phyloP scores from a whole-genome alignment of 345 rosid genomes.

The Aquilaria sinensis region DNA sequence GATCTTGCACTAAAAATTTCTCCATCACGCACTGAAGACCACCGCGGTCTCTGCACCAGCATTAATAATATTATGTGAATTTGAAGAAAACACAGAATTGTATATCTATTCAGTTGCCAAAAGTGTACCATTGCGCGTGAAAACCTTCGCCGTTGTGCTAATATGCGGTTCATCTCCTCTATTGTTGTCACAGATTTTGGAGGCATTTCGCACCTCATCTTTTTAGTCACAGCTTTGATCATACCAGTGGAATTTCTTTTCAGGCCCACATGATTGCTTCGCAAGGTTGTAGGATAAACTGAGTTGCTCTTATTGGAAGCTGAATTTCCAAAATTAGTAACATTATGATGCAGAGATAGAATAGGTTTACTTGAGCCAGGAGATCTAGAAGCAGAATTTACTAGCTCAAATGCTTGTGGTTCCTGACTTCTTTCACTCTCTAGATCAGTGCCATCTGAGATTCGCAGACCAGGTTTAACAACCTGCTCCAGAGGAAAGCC shows the following conservation, averaged over 20 bases:
- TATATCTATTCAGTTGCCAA: not conserved
- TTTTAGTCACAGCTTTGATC: slow-evolving; percentile 32
- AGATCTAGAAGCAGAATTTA: slow-evolving; percentile 7
- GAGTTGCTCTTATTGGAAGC: slow-evolving; percentile 26
- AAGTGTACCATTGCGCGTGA: slow-evolving; percentile 67
- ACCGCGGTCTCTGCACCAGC: slow-evolving; percentile 65
- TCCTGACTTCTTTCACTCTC: slow-evolving; percentile 15
- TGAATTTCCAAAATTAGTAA: slow-evolving; percentile 6
- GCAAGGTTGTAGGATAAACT: slow-evolving; percentile 11
- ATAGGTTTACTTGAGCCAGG: slow-evolving; percentile 9
- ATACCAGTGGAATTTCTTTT: slow-evolving; percentile 21
- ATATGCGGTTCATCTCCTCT: slow-evolving; percentile 55
- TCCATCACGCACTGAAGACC: slow-evolving; percentile 64
- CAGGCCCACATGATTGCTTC: slow-evolving; percentile 12
- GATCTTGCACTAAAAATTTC: slow-evolving; percentile 61
- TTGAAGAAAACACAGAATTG: not conserved
- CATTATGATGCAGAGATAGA: slow-evolving; percentile 9
- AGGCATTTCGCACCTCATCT: slow-evolving; percentile 60
- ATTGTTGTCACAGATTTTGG: slow-evolving; percentile 66
- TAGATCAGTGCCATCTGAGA: slow-evolving; percentile 5
- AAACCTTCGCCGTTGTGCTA: slow-evolving; percentile 43
- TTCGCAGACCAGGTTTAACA: slow-evolving; percentile 15
- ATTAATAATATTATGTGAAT: slow-evolving; percentile 5
- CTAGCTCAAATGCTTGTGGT: slow-evolving; percentile 10
- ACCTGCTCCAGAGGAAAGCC: slow-evolving; percentile 19